These are phyloP conservation scores for Fraxinus paxiana DNA, from an alignment of 305 asterid species.

Conservation along the genomic window DNA sequence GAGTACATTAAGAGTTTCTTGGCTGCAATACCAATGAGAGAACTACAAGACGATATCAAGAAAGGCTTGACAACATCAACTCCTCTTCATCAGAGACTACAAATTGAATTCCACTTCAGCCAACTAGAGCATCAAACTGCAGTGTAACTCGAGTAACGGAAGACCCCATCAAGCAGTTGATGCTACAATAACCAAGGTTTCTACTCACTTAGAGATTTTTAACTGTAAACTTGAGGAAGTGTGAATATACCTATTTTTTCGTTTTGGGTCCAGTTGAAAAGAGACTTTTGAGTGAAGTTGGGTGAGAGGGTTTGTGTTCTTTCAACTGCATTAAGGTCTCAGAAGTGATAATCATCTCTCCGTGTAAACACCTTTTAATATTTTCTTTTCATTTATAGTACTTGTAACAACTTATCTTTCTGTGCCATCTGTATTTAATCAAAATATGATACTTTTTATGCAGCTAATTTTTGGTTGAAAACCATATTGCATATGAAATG, in stretches of 20 bases:
- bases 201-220: slow-evolving; percentile 9
- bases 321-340: neutral
- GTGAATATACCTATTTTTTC: slow-evolving; percentile 15
- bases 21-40: slow-evolving; percentile 92
- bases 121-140: slow-evolving; percentile 15
- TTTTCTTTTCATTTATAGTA: neutral
- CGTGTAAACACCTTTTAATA: neutral
- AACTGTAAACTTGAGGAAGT: slow-evolving; percentile 30
- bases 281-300: too few species aligned
- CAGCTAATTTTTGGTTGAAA: too few species aligned
- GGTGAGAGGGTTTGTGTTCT: too few species aligned
- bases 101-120: slow-evolving; percentile 70
- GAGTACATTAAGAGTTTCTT: slow-evolving; percentile 86
- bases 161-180: neutral
- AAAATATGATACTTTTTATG: too few species aligned
- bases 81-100: slow-evolving; percentile 41
- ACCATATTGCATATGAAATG: neutral
- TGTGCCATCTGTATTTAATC: neutral
- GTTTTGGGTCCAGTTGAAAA: too few species aligned
- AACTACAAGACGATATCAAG: slow-evolving; percentile 72
- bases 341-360: neutral
- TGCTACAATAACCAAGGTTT: slow-evolving; percentile 1
- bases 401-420: neutral
- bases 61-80: slow-evolving; percentile 61
- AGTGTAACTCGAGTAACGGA: neutral